Base-by-base conservation (phyloP, 371 early-diverging fungal genomes). In the Mucor velutinosus region DNA sequence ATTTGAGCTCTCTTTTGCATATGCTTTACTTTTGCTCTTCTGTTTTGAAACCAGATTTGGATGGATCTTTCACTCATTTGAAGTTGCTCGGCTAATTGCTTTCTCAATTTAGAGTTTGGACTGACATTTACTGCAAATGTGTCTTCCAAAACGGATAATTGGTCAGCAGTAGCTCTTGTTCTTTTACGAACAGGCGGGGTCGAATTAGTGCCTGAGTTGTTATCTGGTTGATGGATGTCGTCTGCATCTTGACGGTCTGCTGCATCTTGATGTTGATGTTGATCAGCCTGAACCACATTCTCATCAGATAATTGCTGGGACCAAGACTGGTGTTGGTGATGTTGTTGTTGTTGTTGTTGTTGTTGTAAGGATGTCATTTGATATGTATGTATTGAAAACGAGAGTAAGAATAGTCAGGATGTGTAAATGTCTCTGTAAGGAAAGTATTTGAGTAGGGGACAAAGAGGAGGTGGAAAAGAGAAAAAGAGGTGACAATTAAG, bases 41-140 rank as follows among this genome's bases (percentile, higher is more conserved):
- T 87, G 87, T 99, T 99, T 79, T 99, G 99, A 86, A 99, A 99
- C 99, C 99, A 99, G 65, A 99, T 96, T 78, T 98, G 97, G 63
- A 99, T 95, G 3, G 95, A 90, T 71, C 95, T 86, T 60, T 91
- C 91, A 49, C 95, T 94, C 97, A 98, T 97, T 61, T 91, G 86
- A 33, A 98, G 87, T 71, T 93, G 89, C 65, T 89, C 88, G 29
- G 95, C 91, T 11, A 98, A 85, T 39, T 89, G 88, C 74, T 93
- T 93, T 56, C 99, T 91, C 60, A 94, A 83, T 65, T 93, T 91
- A 37, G 88, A 89, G 63, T 91, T 91, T 30, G 94, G 94, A 29
- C 89, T 76, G 67, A 87, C 83, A 78, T 92, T 88, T 17, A 84
- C 81, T 69, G 87, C 76, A 77, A 92, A 93, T 5, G 90, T 89